Evolutionary conservation across 495 filamentous ascomycete genomes (phyloP), one percentile per base, ranked within the genome.

Genomic region (Ramalina peruviana): DNA sequence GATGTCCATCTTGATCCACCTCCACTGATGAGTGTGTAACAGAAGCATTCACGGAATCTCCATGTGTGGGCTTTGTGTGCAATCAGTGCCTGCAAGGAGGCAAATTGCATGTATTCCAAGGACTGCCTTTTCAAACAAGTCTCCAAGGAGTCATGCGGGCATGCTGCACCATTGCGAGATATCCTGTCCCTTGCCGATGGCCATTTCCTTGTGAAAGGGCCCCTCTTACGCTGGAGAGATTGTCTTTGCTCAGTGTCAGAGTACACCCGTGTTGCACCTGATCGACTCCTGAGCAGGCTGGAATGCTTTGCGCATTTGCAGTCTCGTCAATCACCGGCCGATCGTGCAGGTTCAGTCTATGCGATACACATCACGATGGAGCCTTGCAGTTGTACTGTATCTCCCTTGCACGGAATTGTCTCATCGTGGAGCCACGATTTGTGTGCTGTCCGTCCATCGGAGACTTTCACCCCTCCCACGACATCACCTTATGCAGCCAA

Each of bases 51-150:
- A 33, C 36, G 33, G 46, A 48, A 48, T 40, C 30, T 36, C 30
- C 16, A 48, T 48, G 46, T 48, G 46, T 48, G 46, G 33, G 46
- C 30, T 48, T 48, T 40, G 40, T 37, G 46, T 48, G 46, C 46
- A 48, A 15, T 40, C 46, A 21, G 36, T 25, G 27, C 33, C 37
- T 48, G 30, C 46, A 48, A 48, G 46, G 46, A 37, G 46, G 46
- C 46, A 48, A 40, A 21, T 37, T 48, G 36, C 17, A 48, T 48
- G 30, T 17, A 20, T 48, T 48, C 27, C 46, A 33, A 36, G 30
- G 26, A 30, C 36, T 17, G 30, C 30, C 46, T 48, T 48, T 48
- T 38, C 16, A 36, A 39, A 36, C 46, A 48, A 48, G 46, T 48
- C 46, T 48, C 46, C 46, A 48, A 39, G 46, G 46, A 48, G 46